Percentiles rank a stretch among this genome's conserved stretches.
These are phyloP conservation scores for Colletotrichum euphorbiae DNA, from an alignment of 2,329 filamentous ascomycete species.

Conservation along the genomic window DNA sequence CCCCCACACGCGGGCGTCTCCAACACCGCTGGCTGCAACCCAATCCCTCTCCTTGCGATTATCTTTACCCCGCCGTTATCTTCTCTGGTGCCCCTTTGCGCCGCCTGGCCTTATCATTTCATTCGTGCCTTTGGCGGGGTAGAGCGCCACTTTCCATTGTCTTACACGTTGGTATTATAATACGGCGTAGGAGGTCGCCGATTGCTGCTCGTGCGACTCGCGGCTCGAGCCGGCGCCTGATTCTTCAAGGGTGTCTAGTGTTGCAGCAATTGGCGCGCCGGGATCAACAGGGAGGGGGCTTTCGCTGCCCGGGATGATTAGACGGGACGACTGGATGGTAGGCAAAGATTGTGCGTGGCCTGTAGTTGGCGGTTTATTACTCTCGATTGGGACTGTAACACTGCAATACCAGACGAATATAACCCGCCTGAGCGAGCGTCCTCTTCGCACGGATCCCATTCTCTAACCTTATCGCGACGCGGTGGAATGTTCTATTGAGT, in stretches of 20 bases:
- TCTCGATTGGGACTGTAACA: background rate
- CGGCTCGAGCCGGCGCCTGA: constrained; percentile 11
- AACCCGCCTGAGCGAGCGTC: constrained; percentile 11
- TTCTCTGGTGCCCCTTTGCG: constrained; percentile 5
- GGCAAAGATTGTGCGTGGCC: constrained; percentile 9
- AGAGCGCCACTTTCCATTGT: constrained; percentile 29
- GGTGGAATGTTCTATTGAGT: constrained; percentile 3
- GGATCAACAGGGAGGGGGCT: constrained; percentile 14
- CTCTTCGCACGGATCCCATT: constrained; percentile 20
- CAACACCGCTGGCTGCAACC: constrained; percentile 25
- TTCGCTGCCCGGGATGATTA: constrained; percentile 3
- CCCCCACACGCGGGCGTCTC: constrained; percentile 34
- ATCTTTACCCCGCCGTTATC: constrained; percentile 40
- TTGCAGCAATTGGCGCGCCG: constrained; percentile 5
- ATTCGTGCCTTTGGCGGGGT: constrained; percentile 19
- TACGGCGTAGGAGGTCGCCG: constrained; percentile 33
- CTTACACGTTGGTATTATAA: constrained; percentile 35
- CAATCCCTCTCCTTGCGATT: constrained; percentile 22
- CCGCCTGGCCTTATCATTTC: constrained; percentile 24
- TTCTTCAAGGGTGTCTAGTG: constrained; percentile 6
- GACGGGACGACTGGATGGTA: constrained; percentile 18
- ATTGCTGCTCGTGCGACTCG: constrained; percentile 13
- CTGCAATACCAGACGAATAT: constrained; percentile 19
- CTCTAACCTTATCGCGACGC: constrained; percentile 30
- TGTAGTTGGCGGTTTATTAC: constrained; percentile 26